phyloP scores from a whole-genome alignment of 2,329 filamentous ascomycete species.

The Coniochaeta hoffmannii region DNA sequence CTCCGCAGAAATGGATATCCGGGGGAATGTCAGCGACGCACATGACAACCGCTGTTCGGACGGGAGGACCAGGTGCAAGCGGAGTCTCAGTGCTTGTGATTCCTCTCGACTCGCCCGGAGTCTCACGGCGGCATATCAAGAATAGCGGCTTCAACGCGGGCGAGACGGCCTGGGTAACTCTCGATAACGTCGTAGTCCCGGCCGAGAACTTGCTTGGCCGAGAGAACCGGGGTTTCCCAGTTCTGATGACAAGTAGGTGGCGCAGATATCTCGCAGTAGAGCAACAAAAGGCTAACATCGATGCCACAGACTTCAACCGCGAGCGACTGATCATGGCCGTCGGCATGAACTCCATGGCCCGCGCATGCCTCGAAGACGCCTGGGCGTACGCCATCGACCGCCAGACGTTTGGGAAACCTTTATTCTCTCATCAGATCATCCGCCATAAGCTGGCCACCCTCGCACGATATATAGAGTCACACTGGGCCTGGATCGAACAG shows the following conservation, averaged over 20 bases:
- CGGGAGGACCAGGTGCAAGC: conserved; percentile 41
- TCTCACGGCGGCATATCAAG: conserved; percentile 22
- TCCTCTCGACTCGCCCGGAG: conserved; percentile 39
- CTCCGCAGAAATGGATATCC: conserved; percentile 53
- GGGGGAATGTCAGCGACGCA: conserved; percentile 53
- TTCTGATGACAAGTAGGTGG: conserved; percentile 46
- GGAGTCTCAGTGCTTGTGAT: conserved; percentile 54
- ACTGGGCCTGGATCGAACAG: conserved; percentile 56
- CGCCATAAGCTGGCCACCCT: conserved; percentile 52
- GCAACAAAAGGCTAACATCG: neutral
- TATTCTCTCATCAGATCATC: conserved; percentile 53
- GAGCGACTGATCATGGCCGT: conserved; percentile 53
- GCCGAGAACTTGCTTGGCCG: conserved; percentile 43
- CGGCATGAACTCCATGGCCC: conserved; percentile 47
- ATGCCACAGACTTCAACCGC: conserved; percentile 40
- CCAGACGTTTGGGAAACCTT: conserved; percentile 50
- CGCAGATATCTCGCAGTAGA: too few relatives aligned
- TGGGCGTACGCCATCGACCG: conserved; percentile 42
- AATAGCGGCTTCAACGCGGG: neutral
- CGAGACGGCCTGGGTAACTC: conserved; percentile 40
- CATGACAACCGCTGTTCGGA: conserved; percentile 55
- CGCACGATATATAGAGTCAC: conserved; percentile 51
- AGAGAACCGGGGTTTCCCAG: conserved; percentile 47
- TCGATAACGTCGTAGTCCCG: conserved; percentile 49
- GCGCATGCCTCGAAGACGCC: conserved; percentile 46